A percentile compares a stretch with the other conserved stretches of the same genome.
These are phyloP conservation scores for Scedosporium aurantiacum DNA, from an alignment of 2,329 filamentous ascomycete genomes.

Conservation along the genomic window DNA sequence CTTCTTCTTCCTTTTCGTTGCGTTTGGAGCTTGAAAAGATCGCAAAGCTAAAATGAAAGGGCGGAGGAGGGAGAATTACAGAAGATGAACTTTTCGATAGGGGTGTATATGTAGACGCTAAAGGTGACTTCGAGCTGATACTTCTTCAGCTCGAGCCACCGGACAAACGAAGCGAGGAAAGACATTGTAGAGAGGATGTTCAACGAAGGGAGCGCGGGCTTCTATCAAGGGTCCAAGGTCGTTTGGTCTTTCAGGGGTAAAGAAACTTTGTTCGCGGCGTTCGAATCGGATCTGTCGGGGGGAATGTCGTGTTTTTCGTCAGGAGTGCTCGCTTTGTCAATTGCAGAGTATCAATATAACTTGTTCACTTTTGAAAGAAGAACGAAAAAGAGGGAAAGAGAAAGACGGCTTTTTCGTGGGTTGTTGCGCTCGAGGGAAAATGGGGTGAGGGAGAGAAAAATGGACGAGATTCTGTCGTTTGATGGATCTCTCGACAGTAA, in stretches of 20 bases:
- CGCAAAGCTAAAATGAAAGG: background rate
- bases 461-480: background rate
- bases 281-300: background rate
- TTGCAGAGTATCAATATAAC: no score
- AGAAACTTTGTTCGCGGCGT: background rate
- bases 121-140: conserved; percentile 99
- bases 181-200: conserved; percentile 19
- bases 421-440: background rate
- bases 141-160: conserved; percentile 87
- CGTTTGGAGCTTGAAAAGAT: background rate
- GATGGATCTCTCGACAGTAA: background rate
- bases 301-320: background rate
- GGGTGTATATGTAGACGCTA: conserved; percentile 92
- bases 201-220: background rate
- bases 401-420: background rate
- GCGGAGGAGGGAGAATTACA: conserved; percentile 50
- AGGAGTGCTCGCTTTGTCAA: no score
- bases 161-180: conserved; percentile 46
- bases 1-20: background rate
- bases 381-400: background rate
- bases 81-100: conserved; percentile 92
- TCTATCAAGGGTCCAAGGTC: background rate
- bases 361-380: background rate
- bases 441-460: background rate
- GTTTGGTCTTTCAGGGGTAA: background rate